These are phyloP conservation scores for Sporisorium scitamineum DNA, from an alignment of 1,284 basidiomycete species.

Conservation along the genomic window DNA sequence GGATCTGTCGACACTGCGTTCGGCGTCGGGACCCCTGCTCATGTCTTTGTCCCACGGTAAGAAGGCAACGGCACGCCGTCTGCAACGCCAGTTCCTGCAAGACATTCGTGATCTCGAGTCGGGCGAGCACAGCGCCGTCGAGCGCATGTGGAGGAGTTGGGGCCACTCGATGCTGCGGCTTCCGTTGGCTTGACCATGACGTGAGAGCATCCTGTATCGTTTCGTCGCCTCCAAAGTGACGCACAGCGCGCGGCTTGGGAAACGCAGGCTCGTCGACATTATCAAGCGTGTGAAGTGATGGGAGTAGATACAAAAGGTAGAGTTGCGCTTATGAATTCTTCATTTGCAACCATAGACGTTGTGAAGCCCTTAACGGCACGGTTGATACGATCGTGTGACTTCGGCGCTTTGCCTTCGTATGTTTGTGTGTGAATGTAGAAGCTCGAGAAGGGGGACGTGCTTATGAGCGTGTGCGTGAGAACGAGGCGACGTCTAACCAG, in stretches of 20 bases:
- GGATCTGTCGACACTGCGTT: constrained; percentile 77
- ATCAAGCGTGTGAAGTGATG: neutral
- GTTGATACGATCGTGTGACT: neutral
- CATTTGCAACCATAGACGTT: no score
- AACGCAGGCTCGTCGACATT: neutral
- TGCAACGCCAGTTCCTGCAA: constrained; percentile 82
- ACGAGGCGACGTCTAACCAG: neutral
- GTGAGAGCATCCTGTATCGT: neutral
- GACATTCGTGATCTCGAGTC: constrained; percentile 88
- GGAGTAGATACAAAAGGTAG: neutral
- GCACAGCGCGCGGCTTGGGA: no score
- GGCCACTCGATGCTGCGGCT: constrained; percentile 36
- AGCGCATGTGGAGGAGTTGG: constrained; percentile 93
- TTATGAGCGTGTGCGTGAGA: neutral
- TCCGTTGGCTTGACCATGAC: constrained; percentile 6
- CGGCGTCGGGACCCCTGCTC: constrained; percentile 69
- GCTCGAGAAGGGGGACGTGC: no score
- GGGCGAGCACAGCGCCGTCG: constrained; percentile 72
- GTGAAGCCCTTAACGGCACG: neutral
- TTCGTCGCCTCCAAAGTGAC: neutral
- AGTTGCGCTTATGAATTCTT: neutral
- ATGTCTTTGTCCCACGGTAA: constrained; percentile 37
- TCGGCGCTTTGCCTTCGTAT: neutral
- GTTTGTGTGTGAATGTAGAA: neutral
- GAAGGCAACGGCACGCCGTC: constrained; percentile 68